These are phyloP conservation scores for Cardamine chenopodiifolia DNA, from an alignment of 345 rosid species.

Conservation along the genomic window DNA sequence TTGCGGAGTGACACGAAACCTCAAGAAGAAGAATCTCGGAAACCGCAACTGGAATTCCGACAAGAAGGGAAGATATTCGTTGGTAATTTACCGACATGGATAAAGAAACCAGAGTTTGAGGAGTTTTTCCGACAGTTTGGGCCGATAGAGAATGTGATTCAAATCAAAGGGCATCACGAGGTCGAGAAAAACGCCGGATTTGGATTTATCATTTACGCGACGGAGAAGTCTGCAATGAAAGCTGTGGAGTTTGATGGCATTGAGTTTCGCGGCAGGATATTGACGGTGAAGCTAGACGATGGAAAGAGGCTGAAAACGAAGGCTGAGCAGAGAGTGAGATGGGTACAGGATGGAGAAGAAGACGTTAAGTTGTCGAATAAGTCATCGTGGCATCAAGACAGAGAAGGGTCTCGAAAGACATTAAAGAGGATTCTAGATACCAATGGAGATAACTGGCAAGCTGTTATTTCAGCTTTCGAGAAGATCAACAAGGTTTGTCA, in stretches of 20 bases:
- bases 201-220: constrained; percentile 72
- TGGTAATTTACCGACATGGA: constrained; percentile 88
- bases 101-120: constrained; percentile 65
- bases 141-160: constrained; percentile 65
- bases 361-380: constrained; percentile 42
- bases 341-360: constrained; percentile 62
- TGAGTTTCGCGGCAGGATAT: constrained; percentile 83
- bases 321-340: constrained; percentile 63
- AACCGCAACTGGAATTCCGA: constrained; percentile 49
- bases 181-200: constrained; percentile 78
- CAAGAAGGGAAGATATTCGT: constrained; percentile 84
- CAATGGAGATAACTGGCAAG: constrained; percentile 91
- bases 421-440: constrained; percentile 65
- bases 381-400: constrained; percentile 85
- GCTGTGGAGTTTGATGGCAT: constrained; percentile 92
- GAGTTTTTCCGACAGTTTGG: constrained; percentile 92
- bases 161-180: constrained; percentile 70
- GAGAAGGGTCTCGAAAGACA: constrained; percentile 60
- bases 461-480: constrained; percentile 79
- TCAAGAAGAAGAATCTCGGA: constrained; percentile 29
- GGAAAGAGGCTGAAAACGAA: constrained; percentile 73
- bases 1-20: background rate
- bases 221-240: constrained; percentile 68
- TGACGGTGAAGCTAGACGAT: constrained; percentile 92
- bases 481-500: constrained; percentile 71